phyloP scores from a whole-genome alignment of 2,329 filamentous ascomycete genomes.

The Colletotrichum euphorbiae region DNA sequence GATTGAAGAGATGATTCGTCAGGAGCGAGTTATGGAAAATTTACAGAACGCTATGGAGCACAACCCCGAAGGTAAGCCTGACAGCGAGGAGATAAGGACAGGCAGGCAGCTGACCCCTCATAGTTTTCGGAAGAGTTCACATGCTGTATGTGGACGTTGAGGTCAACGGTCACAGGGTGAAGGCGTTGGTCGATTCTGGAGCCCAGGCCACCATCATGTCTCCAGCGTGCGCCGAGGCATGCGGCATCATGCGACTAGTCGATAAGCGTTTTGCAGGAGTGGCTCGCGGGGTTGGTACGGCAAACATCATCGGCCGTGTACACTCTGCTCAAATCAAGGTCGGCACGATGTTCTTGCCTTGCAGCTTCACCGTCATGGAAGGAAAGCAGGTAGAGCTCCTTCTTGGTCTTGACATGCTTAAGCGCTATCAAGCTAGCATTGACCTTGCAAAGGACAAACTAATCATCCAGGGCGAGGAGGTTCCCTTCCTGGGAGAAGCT shows the following conservation, averaged over 20 bases:
- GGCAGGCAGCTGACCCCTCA: conserved; percentile 21
- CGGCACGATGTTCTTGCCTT: conserved; percentile 86
- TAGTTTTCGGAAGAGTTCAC: conserved; percentile 93
- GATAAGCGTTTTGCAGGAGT: conserved; percentile 93
- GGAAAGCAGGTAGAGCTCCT: conserved; percentile 95
- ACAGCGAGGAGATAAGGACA: background rate
- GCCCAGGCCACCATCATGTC: conserved; percentile 99
- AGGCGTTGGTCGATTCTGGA: conserved; percentile 96
- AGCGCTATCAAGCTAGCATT: conserved; percentile 92
- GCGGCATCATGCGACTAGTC: conserved; percentile 95
- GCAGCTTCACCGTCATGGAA: conserved; percentile 99
- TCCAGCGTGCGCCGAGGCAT: conserved; percentile 87
- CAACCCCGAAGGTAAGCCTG: conserved; percentile 86
- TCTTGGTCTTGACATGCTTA: conserved; percentile 95
- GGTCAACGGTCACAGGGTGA: conserved; percentile 92
- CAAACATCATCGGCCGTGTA: conserved; percentile 92
- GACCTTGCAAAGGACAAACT: conserved; percentile 88
- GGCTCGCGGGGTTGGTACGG: conserved; percentile 92
- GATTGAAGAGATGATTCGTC: conserved; percentile 97
- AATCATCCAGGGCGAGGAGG: conserved; percentile 87
- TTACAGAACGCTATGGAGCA: conserved; percentile 96
- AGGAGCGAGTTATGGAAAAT: conserved; percentile 95
- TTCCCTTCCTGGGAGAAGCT: conserved; percentile 90
- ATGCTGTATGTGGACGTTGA: conserved; percentile 97
- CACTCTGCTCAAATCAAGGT: conserved; percentile 97